Base-by-base conservation (phyloP, 495 filamentous ascomycete species). In the Beverwykella pulmonaria region DNA sequence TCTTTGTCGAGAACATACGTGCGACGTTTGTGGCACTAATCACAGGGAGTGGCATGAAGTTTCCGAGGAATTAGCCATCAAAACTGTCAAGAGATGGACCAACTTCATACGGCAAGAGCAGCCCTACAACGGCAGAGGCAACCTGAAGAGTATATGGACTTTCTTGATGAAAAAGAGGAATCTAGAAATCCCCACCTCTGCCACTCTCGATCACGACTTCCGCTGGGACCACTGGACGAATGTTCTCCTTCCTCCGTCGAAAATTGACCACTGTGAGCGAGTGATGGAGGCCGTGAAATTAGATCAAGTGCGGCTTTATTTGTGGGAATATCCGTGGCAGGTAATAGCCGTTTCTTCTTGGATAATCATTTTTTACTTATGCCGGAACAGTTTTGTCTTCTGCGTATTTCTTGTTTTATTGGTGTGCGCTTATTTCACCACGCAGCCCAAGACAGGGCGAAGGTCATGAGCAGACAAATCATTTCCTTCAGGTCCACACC, bases 11-110 rank as follows among this genome's bases (percentile, higher is more conserved):
- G 32, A 19, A 22, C 20, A 47, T 29, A 48, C 1, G 23, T 59
- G 56, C 22, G 2, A 7, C 22, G 17, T 17, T 2, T 59, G 56
- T 19, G 17, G 9, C 2, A 48, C 36, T 32, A 17, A 25, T 34
- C 56, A 59, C 29, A 46, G 9, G 2, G 56, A 61, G 41, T 61
- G 58, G 58, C 23, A 48, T 23, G 46, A 61, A 23, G n/a, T 61
- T n/a, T 19, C 23, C 12, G 58, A 61, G 12, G 46, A 49, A 1
- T 34, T 61, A 44, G 58, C 58, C 15, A 52, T 27, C 1, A 30
- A 32, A 8, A 61, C 58, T 2, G 58, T 61, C 44, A 22, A 49
- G 26, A 61, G 58, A 50, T 61, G 58, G 58, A 44, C 46, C 8
- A 26, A 50, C 8, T 52, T 61, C 44, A 61, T 61, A 44, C 19